Base-by-base conservation (phyloP, 176 grass and related monocot species). In the Eleusine indica region DNA sequence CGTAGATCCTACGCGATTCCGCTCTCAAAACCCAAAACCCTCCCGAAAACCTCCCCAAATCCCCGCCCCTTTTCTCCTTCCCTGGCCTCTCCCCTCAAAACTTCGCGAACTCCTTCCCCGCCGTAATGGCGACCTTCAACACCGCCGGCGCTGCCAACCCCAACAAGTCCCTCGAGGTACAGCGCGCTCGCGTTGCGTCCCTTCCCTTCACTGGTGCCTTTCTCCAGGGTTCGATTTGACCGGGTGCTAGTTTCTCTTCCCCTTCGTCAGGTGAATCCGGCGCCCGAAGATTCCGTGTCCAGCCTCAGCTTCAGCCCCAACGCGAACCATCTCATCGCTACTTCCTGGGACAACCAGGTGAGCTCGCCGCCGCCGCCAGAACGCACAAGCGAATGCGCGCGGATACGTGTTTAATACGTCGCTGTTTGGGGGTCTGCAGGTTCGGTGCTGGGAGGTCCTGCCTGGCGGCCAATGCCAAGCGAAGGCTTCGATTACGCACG, bases 321-420 rank as follows among this genome's bases (percentile, higher is more conserved):
- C 80, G 92, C 87, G 40, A 94, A 94, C 60, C 86, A 94, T 76
- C 80, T 97, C 39, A 75, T 97, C 28, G 83, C 94, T 19, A 97
- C 92, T 57, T 97, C 92, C 63, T 97, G 90, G 94, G 94, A 97
- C 80, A 97, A 97, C 74, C 87, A 94, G 85, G 94, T 94, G 38
- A 52, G 71, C 57, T 18, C 42, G 7, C 65, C 75, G 39, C 61
- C 21, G 39, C 28, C 4, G 21, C 7, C 7, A 13, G 25, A 30
- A 64, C 11, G 25, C 38, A 40, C 19, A 57, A 52, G 35, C 58
- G 17, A 51, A 13, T 76, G 30, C 19, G 76, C 29, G 1, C 25
- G 43, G 15, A 16, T 25, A 35, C 18, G 15, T 52, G 9, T 52
- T 46, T 78, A 2, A 30, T 77, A n/a, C 37, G 77, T 68, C 79